phyloP scores from a whole-genome alignment of 208 protist genomes.

The Acanthamoeba lenticulata region DNA sequence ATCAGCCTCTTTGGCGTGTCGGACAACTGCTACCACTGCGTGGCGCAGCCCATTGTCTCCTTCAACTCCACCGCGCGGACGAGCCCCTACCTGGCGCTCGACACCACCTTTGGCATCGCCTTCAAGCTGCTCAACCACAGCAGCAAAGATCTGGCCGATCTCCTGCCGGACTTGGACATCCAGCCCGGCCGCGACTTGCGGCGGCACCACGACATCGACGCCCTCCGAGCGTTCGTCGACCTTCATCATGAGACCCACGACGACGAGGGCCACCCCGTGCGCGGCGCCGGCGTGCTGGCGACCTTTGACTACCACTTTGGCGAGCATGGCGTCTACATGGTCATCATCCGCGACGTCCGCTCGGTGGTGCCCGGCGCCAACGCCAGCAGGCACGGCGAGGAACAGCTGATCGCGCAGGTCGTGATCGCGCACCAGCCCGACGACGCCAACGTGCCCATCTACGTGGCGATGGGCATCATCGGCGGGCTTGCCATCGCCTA shows the following conservation, averaged over 20 bases:
- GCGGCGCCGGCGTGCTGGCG: neutral
- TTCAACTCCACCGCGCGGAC: neutral
- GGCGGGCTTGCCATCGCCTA: neutral
- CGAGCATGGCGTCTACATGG: neutral
- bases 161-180: neutral
- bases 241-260: conserved; percentile 10
- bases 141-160: neutral
- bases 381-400: neutral
- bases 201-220: neutral
- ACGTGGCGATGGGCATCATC: neutral
- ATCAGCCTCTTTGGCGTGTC: neutral
- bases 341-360: neutral
- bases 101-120: neutral
- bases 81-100: neutral
- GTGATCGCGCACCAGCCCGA: neutral
- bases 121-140: neutral
- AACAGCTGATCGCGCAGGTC: neutral
- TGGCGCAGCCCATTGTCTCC: neutral
- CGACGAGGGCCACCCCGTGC: neutral
- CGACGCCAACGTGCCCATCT: neutral
- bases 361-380: no score
- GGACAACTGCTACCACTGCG: neutral
- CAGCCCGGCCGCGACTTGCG: neutral
- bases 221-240: neutral
- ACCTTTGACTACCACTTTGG: neutral